Percentiles rank a stretch among this genome's conserved stretches.
These are phyloP conservation scores for Penicillium samsonianum DNA, from an alignment of 495 filamentous ascomycete species.

Conservation along the genomic window DNA sequence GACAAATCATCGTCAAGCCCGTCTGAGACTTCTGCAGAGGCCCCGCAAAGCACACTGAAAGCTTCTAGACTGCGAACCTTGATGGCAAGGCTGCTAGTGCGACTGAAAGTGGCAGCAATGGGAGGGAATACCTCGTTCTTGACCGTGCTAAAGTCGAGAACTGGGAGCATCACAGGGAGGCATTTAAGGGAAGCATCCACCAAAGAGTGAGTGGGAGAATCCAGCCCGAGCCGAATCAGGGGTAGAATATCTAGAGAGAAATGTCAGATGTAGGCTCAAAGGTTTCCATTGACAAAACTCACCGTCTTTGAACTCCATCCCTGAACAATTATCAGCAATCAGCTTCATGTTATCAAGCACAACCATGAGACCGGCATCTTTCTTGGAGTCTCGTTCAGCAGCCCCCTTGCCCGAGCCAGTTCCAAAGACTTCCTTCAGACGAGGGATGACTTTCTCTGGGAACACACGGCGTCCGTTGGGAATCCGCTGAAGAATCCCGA, in stretches of 20 bases:
- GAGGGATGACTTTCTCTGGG: slow-evolving; percentile 80
- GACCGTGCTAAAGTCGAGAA: slow-evolving; percentile 91
- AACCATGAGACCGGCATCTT: slow-evolving; percentile 88
- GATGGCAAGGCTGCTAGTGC: slow-evolving; percentile 88
- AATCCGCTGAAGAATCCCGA: slow-evolving; percentile 76
- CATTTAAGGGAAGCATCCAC: slow-evolving; percentile 81
- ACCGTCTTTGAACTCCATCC: slow-evolving; percentile 94
- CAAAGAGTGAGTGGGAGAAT: slow-evolving; percentile 83
- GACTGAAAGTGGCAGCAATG: slow-evolving; percentile 84
- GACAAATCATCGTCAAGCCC: slow-evolving; percentile 66
- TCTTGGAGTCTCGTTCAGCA: slow-evolving; percentile 73
- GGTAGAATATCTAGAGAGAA: slow-evolving; percentile 72
- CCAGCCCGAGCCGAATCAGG: slow-evolving; percentile 75
- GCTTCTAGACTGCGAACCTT: slow-evolving; percentile 90
- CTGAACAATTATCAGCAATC: slow-evolving; percentile 76
- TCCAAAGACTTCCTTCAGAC: slow-evolving; percentile 78
- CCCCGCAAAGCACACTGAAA: slow-evolving; percentile 86
- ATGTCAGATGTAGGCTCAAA: slow-evolving; percentile 9
- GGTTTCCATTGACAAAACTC: slow-evolving; percentile 26
- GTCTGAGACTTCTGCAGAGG: slow-evolving; percentile 46
- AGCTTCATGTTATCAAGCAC: slow-evolving; percentile 77
- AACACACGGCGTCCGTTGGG: slow-evolving; percentile 76
- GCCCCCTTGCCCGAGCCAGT: slow-evolving; percentile 48
- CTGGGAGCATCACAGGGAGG: slow-evolving; percentile 70
- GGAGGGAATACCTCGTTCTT: slow-evolving; percentile 95